Evolutionary conservation across 352 stramenopile genomes (phyloP).

Genomic region (Phytophthora sojae): DNA sequence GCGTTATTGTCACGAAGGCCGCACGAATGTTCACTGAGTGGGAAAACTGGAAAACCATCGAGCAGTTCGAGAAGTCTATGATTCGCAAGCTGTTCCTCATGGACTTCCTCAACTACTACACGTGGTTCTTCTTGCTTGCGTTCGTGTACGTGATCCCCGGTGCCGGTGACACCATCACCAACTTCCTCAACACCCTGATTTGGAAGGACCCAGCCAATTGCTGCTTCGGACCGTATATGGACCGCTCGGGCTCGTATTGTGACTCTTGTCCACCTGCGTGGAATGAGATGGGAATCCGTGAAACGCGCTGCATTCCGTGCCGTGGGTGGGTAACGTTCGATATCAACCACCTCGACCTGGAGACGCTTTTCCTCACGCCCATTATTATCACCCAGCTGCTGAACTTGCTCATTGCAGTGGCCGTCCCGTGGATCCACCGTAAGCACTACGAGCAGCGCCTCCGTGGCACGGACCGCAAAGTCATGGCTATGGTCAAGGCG

Average conservation of each 20-base stretch:
- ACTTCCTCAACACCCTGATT: conserved; percentile 76
- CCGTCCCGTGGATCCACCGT: conserved; percentile 76
- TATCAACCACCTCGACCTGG: conserved; percentile 81
- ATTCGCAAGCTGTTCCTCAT: conserved; percentile 86
- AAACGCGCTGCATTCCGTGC: conserved; percentile 71
- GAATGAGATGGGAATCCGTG: conserved; percentile 47
- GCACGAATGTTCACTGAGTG: conserved; percentile 79
- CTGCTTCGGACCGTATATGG: conserved; percentile 84
- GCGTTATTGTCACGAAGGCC: conserved; percentile 75
- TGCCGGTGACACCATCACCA: conserved; percentile 83
- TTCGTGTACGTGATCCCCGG: conserved; percentile 88
- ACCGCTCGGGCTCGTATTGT: conserved; percentile 54
- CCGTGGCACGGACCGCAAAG: conserved; percentile 59
- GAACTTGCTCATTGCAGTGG: conserved; percentile 78
- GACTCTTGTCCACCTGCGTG: conserved; percentile 68
- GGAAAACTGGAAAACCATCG: conserved; percentile 89
- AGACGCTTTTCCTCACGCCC: conserved; percentile 82
- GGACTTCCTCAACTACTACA: conserved; percentile 92
- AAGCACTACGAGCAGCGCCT: conserved; percentile 75
- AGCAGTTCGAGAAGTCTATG: conserved; percentile 83
- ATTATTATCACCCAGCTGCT: conserved; percentile 84
- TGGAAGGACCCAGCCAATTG: conserved; percentile 85
- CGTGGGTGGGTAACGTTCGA: conserved; percentile 85
- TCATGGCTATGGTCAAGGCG: conserved; percentile 72
- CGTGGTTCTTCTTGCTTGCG: conserved; percentile 88